Conservation (phyloP, 345 rosid genomes). For the Arabis hirsuta region DNA sequence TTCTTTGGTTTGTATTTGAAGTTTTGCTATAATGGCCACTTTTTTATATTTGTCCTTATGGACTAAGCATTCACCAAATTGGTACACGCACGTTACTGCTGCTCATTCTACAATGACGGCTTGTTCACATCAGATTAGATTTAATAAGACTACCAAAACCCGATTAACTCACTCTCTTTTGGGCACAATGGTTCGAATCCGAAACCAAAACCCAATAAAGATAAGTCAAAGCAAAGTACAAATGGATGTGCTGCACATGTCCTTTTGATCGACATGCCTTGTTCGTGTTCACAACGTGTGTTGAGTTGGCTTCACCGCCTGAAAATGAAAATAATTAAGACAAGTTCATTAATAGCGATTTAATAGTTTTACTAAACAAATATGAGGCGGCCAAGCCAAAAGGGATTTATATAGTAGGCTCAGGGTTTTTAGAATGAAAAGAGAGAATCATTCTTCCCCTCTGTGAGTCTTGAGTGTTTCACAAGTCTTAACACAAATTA, state of each 20-base stretch:
- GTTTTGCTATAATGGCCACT: background rate
- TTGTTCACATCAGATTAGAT: conserved; percentile 24
- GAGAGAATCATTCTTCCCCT: conserved; percentile 8
- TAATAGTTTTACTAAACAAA: background rate
- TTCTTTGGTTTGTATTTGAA: background rate
- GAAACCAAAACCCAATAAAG: conserved; percentile 1
- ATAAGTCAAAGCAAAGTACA: conserved; percentile 27
- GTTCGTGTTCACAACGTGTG: conserved; percentile 24
- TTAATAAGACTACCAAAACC: background rate
- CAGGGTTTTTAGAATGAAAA: background rate
- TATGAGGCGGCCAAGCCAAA: conserved; percentile 20
- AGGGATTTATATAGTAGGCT: conserved; percentile 9
- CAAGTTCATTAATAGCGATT: background rate
- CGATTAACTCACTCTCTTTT: background rate
- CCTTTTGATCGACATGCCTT: conserved; percentile 6
- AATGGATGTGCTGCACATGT: conserved; percentile 29
- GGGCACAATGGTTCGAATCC: conserved; percentile 21
- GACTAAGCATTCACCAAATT: conserved; percentile 35
- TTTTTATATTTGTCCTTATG: background rate
- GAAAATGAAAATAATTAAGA: background rate
- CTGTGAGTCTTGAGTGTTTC: conserved; percentile 32
- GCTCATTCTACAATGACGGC: conserved; percentile 43
- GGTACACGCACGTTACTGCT: conserved; percentile 34
- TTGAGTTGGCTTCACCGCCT: conserved; percentile 13
- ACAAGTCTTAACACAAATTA: conserved; percentile 19